Percentiles rank a stretch among this genome's conserved stretches.
These are phyloP conservation scores for Wakefieldia striispora DNA, from an alignment of 768 basidiomycete species.

Conservation along the genomic window DNA sequence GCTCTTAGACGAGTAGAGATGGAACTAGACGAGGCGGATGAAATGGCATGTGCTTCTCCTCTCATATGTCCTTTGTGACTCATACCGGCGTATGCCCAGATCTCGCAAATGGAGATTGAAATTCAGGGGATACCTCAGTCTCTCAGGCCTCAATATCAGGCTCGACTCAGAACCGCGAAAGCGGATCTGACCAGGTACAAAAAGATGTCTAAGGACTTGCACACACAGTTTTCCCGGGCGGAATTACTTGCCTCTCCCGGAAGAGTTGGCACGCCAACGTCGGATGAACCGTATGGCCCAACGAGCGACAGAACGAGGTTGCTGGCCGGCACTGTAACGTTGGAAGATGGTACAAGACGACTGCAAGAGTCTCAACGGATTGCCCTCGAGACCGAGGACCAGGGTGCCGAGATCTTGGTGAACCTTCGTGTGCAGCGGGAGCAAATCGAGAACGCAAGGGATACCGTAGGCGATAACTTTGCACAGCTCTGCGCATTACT, in stretches of 20 bases:
- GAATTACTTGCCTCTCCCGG: constrained; percentile 68
- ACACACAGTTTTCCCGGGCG: constrained; percentile 64
- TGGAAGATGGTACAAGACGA: constrained; percentile 83
- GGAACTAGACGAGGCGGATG: constrained; percentile 97
- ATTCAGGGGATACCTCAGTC: constrained; percentile 91
- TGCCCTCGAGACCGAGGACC: constrained; percentile 93
- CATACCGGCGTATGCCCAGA: constrained; percentile 41
- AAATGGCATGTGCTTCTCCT: constrained; percentile 63
- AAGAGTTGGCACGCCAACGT: constrained; percentile 37
- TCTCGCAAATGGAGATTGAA: constrained; percentile 99
- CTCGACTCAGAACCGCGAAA: constrained; percentile 73
- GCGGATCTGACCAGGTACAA: constrained; percentile 75
- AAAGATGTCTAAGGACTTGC: constrained; percentile 73
- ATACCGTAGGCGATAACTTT: constrained; percentile 57
- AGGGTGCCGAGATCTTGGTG: constrained; percentile 88
- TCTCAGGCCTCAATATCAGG: constrained; percentile 72
- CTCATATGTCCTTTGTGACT: not conserved
- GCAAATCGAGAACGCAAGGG: constrained; percentile 90
- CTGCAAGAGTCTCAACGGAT: constrained; percentile 89
- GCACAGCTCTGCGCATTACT: not conserved
- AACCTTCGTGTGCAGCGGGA: constrained; percentile 87
- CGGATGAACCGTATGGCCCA: constrained; percentile 78
- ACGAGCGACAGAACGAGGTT: constrained; percentile 76
- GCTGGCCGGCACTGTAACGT: constrained; percentile 69
- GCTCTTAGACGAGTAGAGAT: constrained; percentile 83